phyloP scores from a whole-genome alignment of 2,329 filamentous ascomycete species.

The Fusarium sacchari region DNA sequence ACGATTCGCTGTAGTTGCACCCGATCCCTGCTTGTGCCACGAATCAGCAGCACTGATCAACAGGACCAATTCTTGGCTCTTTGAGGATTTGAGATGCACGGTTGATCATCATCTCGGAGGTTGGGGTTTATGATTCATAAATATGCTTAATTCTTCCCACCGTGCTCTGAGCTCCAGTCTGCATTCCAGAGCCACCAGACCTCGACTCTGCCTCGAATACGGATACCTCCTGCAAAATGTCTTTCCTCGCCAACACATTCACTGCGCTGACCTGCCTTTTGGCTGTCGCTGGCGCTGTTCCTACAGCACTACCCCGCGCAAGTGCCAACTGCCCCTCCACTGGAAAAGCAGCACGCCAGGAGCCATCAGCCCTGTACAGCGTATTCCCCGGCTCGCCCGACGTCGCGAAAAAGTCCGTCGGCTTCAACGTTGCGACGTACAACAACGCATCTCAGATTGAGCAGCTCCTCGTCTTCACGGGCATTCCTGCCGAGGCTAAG shows the following conservation, averaged over 20 bases:
- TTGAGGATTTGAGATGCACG: constrained; percentile 2
- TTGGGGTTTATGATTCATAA: constrained; percentile 7
- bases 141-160: constrained; percentile 13
- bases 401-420: constrained; percentile 18
- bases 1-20: constrained; percentile 9
- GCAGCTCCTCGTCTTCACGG: constrained; percentile 47
- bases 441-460: constrained; percentile 41
- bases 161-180: not conserved
- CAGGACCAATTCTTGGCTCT: not conserved
- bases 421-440: constrained; percentile 41
- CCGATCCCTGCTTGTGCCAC: constrained; percentile 12
- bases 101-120: constrained; percentile 25
- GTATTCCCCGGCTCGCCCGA: constrained; percentile 32
- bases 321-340: constrained; percentile 8
- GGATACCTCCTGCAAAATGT: constrained; percentile 4
- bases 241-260: constrained; percentile 10
- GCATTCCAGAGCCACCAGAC: not conserved
- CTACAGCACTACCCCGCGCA: constrained; percentile 17
- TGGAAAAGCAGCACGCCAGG: not conserved
- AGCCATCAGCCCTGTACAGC: constrained; percentile 28
- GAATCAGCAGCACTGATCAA: constrained; percentile 18
- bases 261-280: constrained; percentile 18
- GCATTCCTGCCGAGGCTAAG: constrained; percentile 45
- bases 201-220: not conserved
- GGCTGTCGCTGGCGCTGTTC: constrained; percentile 16